Evolutionary conservation across 305 asterid genomes (phyloP), one percentile per base, ranked within the genome.

Genomic region (Ajuga reptans): DNA sequence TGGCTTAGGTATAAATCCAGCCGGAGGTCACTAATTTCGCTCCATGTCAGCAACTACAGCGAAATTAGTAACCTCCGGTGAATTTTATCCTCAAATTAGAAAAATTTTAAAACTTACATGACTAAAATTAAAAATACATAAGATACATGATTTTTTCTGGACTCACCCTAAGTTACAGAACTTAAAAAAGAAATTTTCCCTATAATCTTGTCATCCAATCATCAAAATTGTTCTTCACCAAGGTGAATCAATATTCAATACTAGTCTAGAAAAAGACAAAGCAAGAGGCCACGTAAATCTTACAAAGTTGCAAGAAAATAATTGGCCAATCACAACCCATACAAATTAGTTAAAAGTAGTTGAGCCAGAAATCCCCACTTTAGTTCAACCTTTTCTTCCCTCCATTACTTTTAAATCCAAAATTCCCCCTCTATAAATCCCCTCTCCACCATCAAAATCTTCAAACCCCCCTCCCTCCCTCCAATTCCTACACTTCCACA

Each of bases 271-370:
- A 16, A 3, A 47, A 47, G 10, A 9, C 6, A 12, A 12, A 17
- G 11, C n/a, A 50, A 57, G n/a, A 29, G 8, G 65, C 33, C 75
- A 49, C 9, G 29, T 16, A 4, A 21, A 64, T 0, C 43, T 45
- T 15, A 57, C 59, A 50, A 42, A 64, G 15, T 68, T 36, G 57
- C 46, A 69, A 54, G 42, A 45, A 53, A 41, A 39, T 49, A 15
- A 49, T 74, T 49, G 58, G 70, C 53, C 14, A 51, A 60, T 58
- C 62, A 58, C 51, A 72, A 43, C 64, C 56, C 57, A 67, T 56
- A 41, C n/a, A 1, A 84, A 77, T 82, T 89, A 64, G 89, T 84
- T 85, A 83, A 69, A 69, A 73, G 90, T 85, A 60, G 96, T 79
- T 89, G 90, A 89, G 67, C 91, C 81, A 67, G 63, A 73, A 68